Percentiles rank a stretch among this genome's conserved stretches.
phyloP scores from a whole-genome alignment of 768 basidiomycete genomes.

The Boletus subcaerulescens region DNA sequence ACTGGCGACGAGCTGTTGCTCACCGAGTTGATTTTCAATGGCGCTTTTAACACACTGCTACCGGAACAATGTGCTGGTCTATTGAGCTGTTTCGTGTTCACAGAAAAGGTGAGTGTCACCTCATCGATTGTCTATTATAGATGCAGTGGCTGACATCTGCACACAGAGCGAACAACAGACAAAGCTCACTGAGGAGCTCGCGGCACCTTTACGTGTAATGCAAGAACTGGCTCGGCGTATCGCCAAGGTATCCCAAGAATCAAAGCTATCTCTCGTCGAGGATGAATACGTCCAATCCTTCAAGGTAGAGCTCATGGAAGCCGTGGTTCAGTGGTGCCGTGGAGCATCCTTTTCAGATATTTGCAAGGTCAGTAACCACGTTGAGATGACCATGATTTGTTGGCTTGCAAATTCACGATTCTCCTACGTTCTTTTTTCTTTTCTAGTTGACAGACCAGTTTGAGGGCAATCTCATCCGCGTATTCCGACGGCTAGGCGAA shows the following conservation, averaged over 20 bases:
- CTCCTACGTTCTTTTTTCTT: not conserved
- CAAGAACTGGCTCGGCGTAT: slow-evolving; percentile 94
- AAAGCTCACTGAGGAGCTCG: slow-evolving; percentile 90
- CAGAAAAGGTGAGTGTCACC: slow-evolving; percentile 73
- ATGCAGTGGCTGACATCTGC: not conserved
- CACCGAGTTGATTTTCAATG: slow-evolving; percentile 97
- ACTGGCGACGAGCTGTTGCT: slow-evolving; percentile 94
- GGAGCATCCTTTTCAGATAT: slow-evolving; percentile 95
- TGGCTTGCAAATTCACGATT: not conserved
- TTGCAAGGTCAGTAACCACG: slow-evolving; percentile 67
- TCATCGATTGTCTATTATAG: not conserved
- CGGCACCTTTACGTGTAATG: slow-evolving; percentile 88
- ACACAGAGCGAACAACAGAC: slow-evolving; percentile 78
- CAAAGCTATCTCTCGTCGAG: slow-evolving; percentile 83
- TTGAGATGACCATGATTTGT: not conserved
- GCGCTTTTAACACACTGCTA: slow-evolving; percentile 83
- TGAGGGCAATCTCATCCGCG: slow-evolving; percentile 94
- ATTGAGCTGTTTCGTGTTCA: slow-evolving; percentile 97
- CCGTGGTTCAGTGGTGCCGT: slow-evolving; percentile 96
- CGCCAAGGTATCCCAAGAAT: slow-evolving; percentile 95
- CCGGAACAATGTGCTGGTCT: slow-evolving; percentile 93
- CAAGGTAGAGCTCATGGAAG: slow-evolving; percentile 99
- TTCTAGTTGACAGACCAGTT: slow-evolving; percentile 89
- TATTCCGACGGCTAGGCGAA: slow-evolving; percentile 92
- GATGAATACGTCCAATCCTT: slow-evolving; percentile 95